Base-by-base conservation (phyloP, 192 early-diverging fungal genomes). In the Backusella australiensis region DNA sequence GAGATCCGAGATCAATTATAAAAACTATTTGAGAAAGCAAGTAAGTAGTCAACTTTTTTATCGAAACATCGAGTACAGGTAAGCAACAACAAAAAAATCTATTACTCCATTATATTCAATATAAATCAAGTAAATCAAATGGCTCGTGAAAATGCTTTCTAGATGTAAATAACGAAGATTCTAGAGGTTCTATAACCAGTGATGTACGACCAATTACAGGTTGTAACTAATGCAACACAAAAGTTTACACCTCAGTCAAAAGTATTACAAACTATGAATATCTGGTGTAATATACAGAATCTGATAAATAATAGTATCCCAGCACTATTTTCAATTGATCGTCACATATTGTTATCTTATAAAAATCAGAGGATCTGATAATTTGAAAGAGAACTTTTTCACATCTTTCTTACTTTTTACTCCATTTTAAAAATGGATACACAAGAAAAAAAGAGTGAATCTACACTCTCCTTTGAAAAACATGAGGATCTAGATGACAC, bases 351-450 rank as follows among this genome's bases (percentile, higher is more conserved):
- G 8, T 26, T 59, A 59, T 59, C 56, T 63, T 63, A 63, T 63
- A 63, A 63, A 63, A 72, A 14, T 49, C 41, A n/a, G 42, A 52
- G 0, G 71, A 72, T 46, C 39, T 39, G 72, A 73, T 73, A 46
- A 35, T 29, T 56, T 63, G 9, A 63, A 63, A 63, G 56, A 63
- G 4, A 21, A 32, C 21, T 53, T 53, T 53, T 53, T 53, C 21
- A 53, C 23, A 26, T 63, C 6, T 29, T 63, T 63, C 12, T 63
- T 4, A 63, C 56, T 63, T 63, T 3, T 29, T 26, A 26, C 23
- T 29, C 26, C 11, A 63, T 26, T 63, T 63, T 12, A 11, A 63
- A 63, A 29, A 63, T 63, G 56, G 56, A 59, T 3, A 73, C 15
- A 52, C 52, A 59, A 59, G 52, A 52, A 36, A 63, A 63, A 63